Evolutionary conservation across 495 filamentous ascomycete species (phyloP).

Genomic region (Penicillium ucsense): DNA sequence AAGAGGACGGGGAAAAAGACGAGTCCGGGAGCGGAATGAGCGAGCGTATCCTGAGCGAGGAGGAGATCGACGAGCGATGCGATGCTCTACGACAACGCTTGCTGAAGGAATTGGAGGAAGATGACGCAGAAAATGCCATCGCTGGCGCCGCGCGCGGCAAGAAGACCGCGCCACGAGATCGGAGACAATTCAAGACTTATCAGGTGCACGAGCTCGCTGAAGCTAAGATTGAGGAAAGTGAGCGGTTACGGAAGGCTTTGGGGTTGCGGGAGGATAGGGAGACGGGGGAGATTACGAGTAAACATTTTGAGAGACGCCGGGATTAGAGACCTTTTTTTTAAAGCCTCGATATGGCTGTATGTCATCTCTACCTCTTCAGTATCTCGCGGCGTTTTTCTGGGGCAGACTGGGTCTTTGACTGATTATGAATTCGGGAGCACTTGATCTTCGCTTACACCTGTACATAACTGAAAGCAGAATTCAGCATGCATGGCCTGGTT

Average conservation of each 20-base stretch:
- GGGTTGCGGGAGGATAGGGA: constrained; percentile 84
- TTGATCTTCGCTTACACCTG: too few species aligned
- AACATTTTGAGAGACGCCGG: constrained; percentile 25
- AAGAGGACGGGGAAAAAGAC: constrained; percentile 46
- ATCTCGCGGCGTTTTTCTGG: not conserved
- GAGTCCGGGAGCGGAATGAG: constrained; percentile 65
- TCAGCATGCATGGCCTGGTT: too few species aligned
- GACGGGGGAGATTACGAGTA: constrained; percentile 65
- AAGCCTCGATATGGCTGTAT: not conserved
- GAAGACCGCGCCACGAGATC: constrained; percentile 17
- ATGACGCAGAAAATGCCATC: not conserved
- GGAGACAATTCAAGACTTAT: constrained; percentile 66
- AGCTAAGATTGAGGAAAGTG: constrained; percentile 93
- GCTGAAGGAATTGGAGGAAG: constrained; percentile 26
- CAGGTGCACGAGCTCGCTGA: constrained; percentile 94
- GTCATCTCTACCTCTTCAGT: too few species aligned
- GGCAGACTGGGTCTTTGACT: too few species aligned
- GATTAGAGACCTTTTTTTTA: constrained; percentile 4
- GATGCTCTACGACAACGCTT: constrained; percentile 19
- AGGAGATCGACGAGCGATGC: constrained; percentile 33
- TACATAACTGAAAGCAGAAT: too few species aligned
- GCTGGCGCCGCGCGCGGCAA: constrained; percentile 1
- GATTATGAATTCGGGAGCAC: too few species aligned
- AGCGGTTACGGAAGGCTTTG: constrained; percentile 77
- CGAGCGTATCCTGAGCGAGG: constrained; percentile 39